These are phyloP conservation scores for Abrus pulchellus DNA, from an alignment of 306 rosid species.

Conservation along the genomic window DNA sequence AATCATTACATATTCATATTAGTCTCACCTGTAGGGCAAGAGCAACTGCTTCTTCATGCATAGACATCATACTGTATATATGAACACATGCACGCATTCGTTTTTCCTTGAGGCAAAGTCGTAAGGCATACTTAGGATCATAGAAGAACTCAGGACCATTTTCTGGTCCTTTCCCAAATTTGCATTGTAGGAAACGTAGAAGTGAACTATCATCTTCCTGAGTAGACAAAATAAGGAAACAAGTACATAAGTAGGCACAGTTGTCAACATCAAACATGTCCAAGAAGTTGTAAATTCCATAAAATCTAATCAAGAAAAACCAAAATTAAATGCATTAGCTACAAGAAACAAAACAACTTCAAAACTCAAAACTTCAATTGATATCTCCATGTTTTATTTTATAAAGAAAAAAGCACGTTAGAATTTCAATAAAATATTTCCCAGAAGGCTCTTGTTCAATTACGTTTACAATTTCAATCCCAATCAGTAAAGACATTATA, in stretches of 20 bases:
- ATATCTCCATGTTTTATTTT: constrained; percentile 20
- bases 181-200: constrained; percentile 89
- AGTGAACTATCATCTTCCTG: constrained; percentile 98
- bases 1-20: constrained; percentile 39
- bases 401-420: constrained; percentile 2
- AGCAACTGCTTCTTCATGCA: constrained; percentile 99
- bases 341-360: constrained; percentile 29
- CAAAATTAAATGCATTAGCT: constrained; percentile 16
- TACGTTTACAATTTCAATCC: constrained; percentile 12
- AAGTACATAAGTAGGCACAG: constrained; percentile 1
- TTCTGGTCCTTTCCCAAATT: constrained; percentile 93
- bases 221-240: constrained; percentile 50
- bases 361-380: constrained; percentile 41
- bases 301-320: constrained; percentile 36
- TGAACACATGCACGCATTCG: constrained; percentile 99
- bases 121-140: constrained; percentile 97
- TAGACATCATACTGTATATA: constrained; percentile 99
- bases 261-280: constrained; percentile 12
- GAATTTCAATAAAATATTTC: constrained; percentile 21
- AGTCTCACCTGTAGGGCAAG: constrained; percentile 89
- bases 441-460: not conserved
- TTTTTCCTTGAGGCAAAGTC: constrained; percentile 97
- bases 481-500: constrained; percentile 14
- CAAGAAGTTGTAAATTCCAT: constrained; percentile 7
- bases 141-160: constrained; percentile 94